These are phyloP conservation scores for Craspedostauros australis DNA, from an alignment of 108 stramenopile species.

Conservation along the genomic window DNA sequence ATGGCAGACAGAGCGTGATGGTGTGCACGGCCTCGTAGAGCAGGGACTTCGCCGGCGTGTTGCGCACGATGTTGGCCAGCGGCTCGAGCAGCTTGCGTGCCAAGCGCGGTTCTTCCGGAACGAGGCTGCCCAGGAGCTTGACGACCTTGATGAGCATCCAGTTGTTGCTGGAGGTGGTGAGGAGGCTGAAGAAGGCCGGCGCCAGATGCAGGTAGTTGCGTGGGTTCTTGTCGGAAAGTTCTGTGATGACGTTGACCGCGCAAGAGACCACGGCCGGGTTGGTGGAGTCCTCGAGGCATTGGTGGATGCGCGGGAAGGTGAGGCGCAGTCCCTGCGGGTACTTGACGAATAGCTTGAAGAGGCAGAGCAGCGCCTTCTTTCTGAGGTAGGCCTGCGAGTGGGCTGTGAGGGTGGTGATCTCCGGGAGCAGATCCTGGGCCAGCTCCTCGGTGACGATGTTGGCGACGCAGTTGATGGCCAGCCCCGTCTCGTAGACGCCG, in stretches of 20 bases:
- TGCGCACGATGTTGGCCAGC: conserved; percentile 88
- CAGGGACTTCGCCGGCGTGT: conserved; percentile 93
- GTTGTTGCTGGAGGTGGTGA: conserved; percentile 94
- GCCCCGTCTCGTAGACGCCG: conserved; percentile 89
- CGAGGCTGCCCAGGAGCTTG: conserved; percentile 92
- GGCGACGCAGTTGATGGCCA: conserved; percentile 95
- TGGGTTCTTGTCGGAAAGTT: conserved; percentile 95
- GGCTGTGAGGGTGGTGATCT: conserved; percentile 73
- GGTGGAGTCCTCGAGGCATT: conserved; percentile 83
- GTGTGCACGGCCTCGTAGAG: conserved; percentile 95
- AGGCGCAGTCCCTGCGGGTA: conserved; percentile 99
- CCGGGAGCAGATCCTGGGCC: conserved; percentile 86
- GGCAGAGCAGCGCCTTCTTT: conserved; percentile 94
- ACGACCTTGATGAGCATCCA: conserved; percentile 99
- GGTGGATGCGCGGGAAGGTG: conserved; percentile 90
- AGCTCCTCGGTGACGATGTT: conserved; percentile 97
- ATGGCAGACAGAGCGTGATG: conserved; percentile 91
- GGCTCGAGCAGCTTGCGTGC: conserved; percentile 98
- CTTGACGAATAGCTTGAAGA: conserved; percentile 95
- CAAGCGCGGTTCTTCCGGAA: conserved; percentile 95
- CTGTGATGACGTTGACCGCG: conserved; percentile 98
- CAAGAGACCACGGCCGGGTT: conserved; percentile 91
- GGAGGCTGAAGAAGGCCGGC: conserved; percentile 93
- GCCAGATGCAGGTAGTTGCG: conserved; percentile 96
- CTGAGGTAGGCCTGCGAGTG: conserved; percentile 92